phyloP scores from a whole-genome alignment of 139 green algal species.

The Chlamydomonas sp. region DNA sequence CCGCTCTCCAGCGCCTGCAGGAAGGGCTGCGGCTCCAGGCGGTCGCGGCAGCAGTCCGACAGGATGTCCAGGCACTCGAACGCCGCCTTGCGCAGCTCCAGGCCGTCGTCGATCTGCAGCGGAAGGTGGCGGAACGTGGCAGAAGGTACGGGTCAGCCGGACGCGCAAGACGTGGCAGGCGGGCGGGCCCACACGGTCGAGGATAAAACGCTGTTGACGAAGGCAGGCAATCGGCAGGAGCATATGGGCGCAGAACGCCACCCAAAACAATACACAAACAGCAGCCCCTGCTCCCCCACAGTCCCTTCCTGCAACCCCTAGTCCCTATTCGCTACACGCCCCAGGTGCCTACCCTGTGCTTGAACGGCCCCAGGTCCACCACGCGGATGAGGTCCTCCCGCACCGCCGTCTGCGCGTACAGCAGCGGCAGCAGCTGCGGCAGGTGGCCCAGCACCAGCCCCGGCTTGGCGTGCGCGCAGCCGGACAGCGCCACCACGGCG shows the following conservation, averaged over 20 bases:
- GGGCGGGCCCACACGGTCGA: too few species aligned
- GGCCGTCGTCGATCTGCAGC: constrained; percentile 92
- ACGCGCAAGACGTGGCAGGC: background rate
- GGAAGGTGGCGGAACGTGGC: background rate
- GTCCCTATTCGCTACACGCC: background rate
- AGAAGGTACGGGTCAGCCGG: background rate
- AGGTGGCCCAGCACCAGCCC: constrained; percentile 72
- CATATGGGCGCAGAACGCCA: too few species aligned
- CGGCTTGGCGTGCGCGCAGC: constrained; percentile 80
- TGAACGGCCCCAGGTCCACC: constrained; percentile 96
- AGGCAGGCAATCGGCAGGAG: too few species aligned
- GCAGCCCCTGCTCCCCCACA: background rate
- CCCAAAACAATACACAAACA: too few species aligned
- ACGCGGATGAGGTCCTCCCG: constrained; percentile 78
- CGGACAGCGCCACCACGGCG: constrained; percentile 49
- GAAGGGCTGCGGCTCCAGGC: constrained; percentile 54
- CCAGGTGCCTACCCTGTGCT: constrained; percentile 64
- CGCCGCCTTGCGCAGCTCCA: constrained; percentile 96
- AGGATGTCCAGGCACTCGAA: constrained; percentile 96
- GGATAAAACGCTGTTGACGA: too few species aligned
- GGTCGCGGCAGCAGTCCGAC: constrained; percentile 63
- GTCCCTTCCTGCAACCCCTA: background rate
- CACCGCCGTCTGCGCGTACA: constrained; percentile 89
- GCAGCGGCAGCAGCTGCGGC: constrained; percentile 75
- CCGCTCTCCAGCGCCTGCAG: constrained; percentile 61